Conservation (phyloP, 2,329 filamentous ascomycete genomes). For the Akanthomyces uredinophilus region DNA sequence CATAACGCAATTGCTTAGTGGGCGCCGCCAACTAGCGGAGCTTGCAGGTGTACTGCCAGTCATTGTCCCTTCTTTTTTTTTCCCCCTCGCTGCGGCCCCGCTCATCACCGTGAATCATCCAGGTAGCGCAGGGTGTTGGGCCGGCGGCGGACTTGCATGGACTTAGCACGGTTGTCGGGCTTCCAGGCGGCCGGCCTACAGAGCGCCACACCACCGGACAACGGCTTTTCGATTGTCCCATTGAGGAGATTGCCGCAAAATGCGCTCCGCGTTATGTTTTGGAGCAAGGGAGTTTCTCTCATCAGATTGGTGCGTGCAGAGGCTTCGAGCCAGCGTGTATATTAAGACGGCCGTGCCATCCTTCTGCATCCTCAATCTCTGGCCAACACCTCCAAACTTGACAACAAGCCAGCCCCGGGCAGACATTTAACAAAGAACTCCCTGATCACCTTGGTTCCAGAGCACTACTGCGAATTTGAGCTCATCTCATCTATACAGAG, state of each 20-base stretch:
- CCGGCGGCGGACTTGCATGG: slow-evolving; percentile 8
- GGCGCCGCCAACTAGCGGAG: background rate
- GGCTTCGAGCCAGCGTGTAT: background rate
- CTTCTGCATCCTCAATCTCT: too few relatives aligned
- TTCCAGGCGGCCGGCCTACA: background rate
- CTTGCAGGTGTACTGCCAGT: background rate
- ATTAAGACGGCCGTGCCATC: background rate
- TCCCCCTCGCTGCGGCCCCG: slow-evolving; percentile 9
- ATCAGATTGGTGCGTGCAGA: background rate
- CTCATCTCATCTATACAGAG: too few relatives aligned
- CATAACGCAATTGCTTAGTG: slow-evolving; percentile 6
- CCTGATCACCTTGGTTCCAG: too few relatives aligned
- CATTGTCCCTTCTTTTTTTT: background rate
- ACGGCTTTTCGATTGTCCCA: background rate
- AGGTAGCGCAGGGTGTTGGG: background rate
- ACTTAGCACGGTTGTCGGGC: slow-evolving; percentile 4
- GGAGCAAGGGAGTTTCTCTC: background rate
- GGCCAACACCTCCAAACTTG: too few relatives aligned
- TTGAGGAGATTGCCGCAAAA: background rate
- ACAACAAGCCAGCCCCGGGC: too few relatives aligned
- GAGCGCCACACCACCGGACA: background rate
- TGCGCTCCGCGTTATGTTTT: background rate
- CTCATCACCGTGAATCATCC: background rate
- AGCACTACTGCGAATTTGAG: too few relatives aligned
- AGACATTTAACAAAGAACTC: too few relatives aligned